Evolutionary conservation across 2,329 filamentous ascomycete genomes (phyloP).

Genomic region (Xylaria sp.): DNA sequence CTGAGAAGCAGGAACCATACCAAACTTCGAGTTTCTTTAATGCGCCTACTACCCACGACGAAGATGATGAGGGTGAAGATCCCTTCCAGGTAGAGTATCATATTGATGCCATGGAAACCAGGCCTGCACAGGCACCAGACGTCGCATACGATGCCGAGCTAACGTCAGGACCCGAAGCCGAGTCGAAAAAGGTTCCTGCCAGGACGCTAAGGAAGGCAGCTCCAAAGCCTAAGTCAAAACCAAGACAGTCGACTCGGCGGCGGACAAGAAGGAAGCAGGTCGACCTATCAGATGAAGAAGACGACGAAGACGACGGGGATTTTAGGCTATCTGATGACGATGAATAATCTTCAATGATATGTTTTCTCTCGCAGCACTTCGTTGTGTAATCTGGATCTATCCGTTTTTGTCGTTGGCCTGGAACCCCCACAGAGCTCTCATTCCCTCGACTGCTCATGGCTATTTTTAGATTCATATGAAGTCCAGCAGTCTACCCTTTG

Average conservation of each 20-base stretch:
- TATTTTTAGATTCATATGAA: too few species aligned
- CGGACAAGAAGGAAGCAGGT: constrained; percentile 42
- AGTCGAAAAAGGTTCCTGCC: constrained; percentile 34
- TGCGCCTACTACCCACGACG: constrained; percentile 36
- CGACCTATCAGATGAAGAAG: constrained; percentile 43
- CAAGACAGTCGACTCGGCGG: constrained; percentile 42
- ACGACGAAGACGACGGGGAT: constrained; percentile 40
- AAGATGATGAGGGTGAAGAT: constrained; percentile 44
- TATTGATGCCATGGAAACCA: constrained; percentile 24
- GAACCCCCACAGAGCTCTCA: background rate
- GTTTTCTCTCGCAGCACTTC: background rate
- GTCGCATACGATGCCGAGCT: constrained; percentile 22
- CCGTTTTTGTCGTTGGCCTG: background rate
- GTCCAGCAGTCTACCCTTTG: background rate
- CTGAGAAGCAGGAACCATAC: constrained; percentile 31
- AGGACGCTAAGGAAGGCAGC: constrained; percentile 38
- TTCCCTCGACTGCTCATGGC: background rate
- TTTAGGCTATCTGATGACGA: constrained; percentile 40
- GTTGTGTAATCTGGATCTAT: background rate
- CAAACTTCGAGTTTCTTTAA: constrained; percentile 46
- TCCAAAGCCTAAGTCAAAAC: constrained; percentile 44
- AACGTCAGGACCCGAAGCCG: constrained; percentile 30
- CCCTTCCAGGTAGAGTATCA: constrained; percentile 48
- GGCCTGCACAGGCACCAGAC: constrained; percentile 23
- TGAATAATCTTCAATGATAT: constrained; percentile 13